A percentile compares a stretch with the other conserved stretches of the same genome.
Conservation (phyloP, 177 flowering plant species). For the Tripterygium wilfordii region DNA sequence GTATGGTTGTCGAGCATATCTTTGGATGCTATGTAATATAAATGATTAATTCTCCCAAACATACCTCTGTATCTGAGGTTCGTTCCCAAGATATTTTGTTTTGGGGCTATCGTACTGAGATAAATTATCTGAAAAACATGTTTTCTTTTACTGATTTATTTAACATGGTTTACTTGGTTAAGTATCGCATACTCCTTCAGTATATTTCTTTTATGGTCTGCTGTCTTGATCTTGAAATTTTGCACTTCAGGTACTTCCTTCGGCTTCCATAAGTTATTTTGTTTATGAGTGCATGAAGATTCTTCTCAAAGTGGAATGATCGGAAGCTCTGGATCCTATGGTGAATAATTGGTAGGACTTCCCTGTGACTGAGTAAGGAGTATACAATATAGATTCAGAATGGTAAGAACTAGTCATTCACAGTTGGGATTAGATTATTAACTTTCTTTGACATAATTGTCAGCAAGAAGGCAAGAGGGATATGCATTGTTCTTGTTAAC, state of each 20-base stretch:
- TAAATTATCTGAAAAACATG: too few relatives aligned
- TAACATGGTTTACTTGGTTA: too few relatives aligned
- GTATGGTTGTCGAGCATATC: too few relatives aligned
- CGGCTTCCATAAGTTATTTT: slow-evolving; percentile 88
- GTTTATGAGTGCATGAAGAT: slow-evolving; percentile 95
- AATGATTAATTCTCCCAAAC: too few relatives aligned
- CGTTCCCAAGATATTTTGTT: too few relatives aligned
- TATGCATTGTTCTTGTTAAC: too few relatives aligned
- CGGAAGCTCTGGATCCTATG: neutral
- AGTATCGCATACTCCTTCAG: too few relatives aligned
- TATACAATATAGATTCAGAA: slow-evolving; percentile 6
- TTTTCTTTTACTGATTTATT: too few relatives aligned
- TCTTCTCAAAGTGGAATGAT: slow-evolving; percentile 44
- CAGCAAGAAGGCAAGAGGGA: neutral
- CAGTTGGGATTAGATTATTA: neutral
- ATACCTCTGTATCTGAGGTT: too few relatives aligned
- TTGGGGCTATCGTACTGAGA: too few relatives aligned
- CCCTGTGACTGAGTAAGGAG: slow-evolving; percentile 3
- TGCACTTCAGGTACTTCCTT: slow-evolving; percentile 59
- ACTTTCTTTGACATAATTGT: slow-evolving; percentile 3
- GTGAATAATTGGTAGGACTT: slow-evolving; percentile 2
- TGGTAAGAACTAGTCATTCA: neutral
- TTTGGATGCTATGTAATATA: too few relatives aligned
- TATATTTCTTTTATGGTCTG: too few relatives aligned
- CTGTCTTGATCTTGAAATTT: slow-evolving; percentile 1